Conservation (phyloP, 257 asterid genomes). For the Solanum chiquidenum region DNA sequence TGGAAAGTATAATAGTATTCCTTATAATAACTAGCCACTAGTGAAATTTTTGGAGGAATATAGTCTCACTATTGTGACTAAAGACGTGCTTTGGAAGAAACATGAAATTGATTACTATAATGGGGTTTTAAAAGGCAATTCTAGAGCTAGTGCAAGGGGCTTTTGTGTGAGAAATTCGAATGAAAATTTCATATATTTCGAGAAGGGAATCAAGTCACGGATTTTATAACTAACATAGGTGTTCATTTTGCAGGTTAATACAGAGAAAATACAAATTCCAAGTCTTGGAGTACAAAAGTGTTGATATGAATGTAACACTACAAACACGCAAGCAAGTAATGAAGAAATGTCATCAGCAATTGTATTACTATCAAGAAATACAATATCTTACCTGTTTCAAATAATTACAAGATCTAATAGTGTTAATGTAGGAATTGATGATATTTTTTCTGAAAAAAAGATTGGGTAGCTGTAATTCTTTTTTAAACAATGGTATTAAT, state of each 20-base stretch:
- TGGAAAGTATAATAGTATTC: not conserved
- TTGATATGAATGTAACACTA: too few relatives aligned
- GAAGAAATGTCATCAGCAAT: not conserved
- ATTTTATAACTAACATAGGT: not conserved
- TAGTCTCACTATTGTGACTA: not conserved
- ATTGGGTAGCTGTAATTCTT: too few relatives aligned
- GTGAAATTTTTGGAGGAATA: not conserved
- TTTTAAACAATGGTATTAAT: too few relatives aligned
- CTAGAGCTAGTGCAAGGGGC: too few relatives aligned
- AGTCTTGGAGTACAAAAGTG: not conserved
- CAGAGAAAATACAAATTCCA: not conserved
- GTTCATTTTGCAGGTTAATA: not conserved
- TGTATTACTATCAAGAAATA: too few relatives aligned
- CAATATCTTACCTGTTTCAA: too few relatives aligned
- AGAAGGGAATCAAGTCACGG: not conserved
- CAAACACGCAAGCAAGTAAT: not conserved
- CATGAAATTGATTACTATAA: too few relatives aligned
- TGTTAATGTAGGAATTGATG: too few relatives aligned
- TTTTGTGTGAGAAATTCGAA: too few relatives aligned
- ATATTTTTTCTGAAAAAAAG: too few relatives aligned
- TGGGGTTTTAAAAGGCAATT: too few relatives aligned
- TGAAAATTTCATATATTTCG: not conserved
- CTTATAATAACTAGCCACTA: not conserved
- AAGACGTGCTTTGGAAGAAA: not conserved
- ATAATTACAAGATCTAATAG: too few relatives aligned